Percentiles rank a stretch among this genome's conserved stretches.
Conservation (phyloP, 331 rosid species). For the Saraca asoca region DNA sequence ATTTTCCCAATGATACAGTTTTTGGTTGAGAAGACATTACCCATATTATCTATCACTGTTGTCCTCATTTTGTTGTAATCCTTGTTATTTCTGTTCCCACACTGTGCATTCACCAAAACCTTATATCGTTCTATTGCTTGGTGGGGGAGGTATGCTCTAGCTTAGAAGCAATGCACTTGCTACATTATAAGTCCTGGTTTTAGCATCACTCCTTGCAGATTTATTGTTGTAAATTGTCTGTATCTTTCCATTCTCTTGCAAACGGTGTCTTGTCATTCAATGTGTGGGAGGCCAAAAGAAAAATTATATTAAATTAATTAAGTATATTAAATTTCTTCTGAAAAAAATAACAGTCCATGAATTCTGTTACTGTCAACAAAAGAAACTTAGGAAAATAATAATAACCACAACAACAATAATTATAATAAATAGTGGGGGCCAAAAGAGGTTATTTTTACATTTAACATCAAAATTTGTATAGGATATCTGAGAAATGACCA, state of each 20-base stretch:
- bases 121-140: neutral
- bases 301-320: too few relatives aligned
- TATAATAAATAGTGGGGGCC: too few relatives aligned
- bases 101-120: neutral
- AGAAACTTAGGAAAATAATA: too few relatives aligned
- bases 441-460: constrained; percentile 19
- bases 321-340: too few relatives aligned
- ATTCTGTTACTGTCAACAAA: too few relatives aligned
- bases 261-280: neutral
- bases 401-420: too few relatives aligned
- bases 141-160: neutral
- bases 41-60: constrained; percentile 4
- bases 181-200: neutral
- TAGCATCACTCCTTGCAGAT: constrained; percentile 15
- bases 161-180: neutral
- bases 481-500: too few relatives aligned
- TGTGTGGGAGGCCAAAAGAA: too few relatives aligned
- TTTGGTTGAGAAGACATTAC: constrained; percentile 8
- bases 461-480: constrained; percentile 7
- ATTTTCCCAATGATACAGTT: constrained; percentile 5
- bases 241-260: constrained; percentile 17
- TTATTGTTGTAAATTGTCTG: constrained; percentile 19
- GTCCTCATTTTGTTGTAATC: constrained; percentile 29
- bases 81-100: constrained; percentile 4
- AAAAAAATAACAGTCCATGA: too few relatives aligned